Base-by-base conservation (phyloP, 495 filamentous ascomycete genomes). In the Lepidopterella palustris region DNA sequence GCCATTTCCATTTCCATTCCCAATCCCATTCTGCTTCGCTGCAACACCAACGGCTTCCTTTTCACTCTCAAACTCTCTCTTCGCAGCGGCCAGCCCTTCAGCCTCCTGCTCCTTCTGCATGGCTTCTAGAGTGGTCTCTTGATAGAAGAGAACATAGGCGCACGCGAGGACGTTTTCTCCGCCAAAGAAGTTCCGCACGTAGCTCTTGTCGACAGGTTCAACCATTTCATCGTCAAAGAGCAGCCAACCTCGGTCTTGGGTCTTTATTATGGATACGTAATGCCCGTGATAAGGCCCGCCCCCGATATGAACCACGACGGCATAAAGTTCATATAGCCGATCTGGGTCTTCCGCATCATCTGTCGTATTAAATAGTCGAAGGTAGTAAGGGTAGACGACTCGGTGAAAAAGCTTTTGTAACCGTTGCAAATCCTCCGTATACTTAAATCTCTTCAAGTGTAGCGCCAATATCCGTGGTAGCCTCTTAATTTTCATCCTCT, bases 181-280 rank as follows among this genome's bases (percentile, higher is more conserved):
- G 25, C 93, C 93, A 68, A 98, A 98, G 75, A 97, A 98, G 69
- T 96, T 97, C 53, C 84, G 81, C n/a, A 98, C 95, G 69, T 93
- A 98, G 67, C 84, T 85, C 70, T 96, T 96, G 68, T 97, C 90
- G 5, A 98, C 93, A 0, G 95, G 93, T 69, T 97, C 93, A 11
- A 98, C 93, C 81, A 97, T 87, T 76, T 98, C 93, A 71, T 98
- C 93, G 65, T 98, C 93, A 62, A 98, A 98, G 3, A 98, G 75
- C 55, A 98, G 71, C 93, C 93, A 98, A 25, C 93, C 93, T 21
- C 88, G 82, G 69, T 97, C 92, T 69, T 96, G 84, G 1, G 93
- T 98, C 72, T 98, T 98, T 77, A 98, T 93, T 28, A 98, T 92
- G 8, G 91, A 87, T 31, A 98, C 92, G 64, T 98, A 98, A 68